Base-by-base conservation (phyloP, 306 rosid genomes). In the Cajanus cajan region DNA sequence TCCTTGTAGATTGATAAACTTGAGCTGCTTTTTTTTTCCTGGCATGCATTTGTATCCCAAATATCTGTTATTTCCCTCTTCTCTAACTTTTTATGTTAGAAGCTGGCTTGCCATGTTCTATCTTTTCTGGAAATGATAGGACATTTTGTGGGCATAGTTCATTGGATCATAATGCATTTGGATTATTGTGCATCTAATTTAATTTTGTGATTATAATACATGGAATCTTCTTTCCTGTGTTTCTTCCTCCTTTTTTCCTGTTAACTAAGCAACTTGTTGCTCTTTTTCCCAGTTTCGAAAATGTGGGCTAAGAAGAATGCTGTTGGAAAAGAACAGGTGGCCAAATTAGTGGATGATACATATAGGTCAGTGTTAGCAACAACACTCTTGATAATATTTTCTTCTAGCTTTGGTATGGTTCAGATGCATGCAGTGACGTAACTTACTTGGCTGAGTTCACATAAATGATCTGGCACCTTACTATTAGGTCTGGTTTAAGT, bases 311-410 rank as follows among this genome's bases (percentile, higher is more conserved):
- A 87, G 90, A 94, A 92, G 89, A 89, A 82, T 88, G 86, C 94
- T 83, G 90, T 88, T 81, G 92, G 87, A 44, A 94, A 90, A 86
- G 98, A 92, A 54, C 94, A 86, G 71, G 96, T 92, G 84, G 98
- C 97, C 57, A 90, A 94, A 77, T 90, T 94, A 48, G 97, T 94
- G 41, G 98, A 92, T 79, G 97, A 92, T 87, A 88, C 89, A 13
- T 92, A 90, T 61, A 94, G 98, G 98, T 94, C 85, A 86, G 97
- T 87, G 59, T 83, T 77, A 48, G 85, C 41, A 37, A 43, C 36
- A 43, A 39, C 39, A 43, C 41, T 41, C 3, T 55, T 25, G 47
- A 25, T 82, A 76, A 37, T 62, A 6, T 51, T 16, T 19, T 80
- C 44, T 59, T 68, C 34, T 48, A 61, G 43, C 15, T 82, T 55